These are phyloP conservation scores for Rosa persica DNA, from an alignment of 306 rosid species.

Conservation along the genomic window DNA sequence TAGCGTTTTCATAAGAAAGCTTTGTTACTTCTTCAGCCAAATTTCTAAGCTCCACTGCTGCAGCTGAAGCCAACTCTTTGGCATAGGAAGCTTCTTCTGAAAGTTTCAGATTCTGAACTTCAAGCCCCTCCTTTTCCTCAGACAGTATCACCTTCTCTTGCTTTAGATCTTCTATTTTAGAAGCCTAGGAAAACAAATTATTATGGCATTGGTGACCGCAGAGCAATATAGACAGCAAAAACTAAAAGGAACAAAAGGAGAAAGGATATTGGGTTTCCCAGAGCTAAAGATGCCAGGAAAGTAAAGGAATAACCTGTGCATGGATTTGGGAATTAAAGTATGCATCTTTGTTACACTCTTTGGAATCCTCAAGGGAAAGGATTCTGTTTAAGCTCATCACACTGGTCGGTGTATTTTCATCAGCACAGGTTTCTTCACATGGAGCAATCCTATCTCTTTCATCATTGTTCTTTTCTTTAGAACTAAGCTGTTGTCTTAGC, in stretches of 20 bases:
- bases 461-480: constrained; percentile 39
- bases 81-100: constrained; percentile 89
- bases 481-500: constrained; percentile 53
- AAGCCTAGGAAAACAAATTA: constrained; percentile 45
- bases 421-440: constrained; percentile 39
- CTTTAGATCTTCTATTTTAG: constrained; percentile 73
- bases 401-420: constrained; percentile 45
- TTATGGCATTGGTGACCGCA: constrained; percentile 3
- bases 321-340: constrained; percentile 46
- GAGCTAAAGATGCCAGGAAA: constrained; percentile 17
- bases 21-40: constrained; percentile 87
- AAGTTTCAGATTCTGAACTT: constrained; percentile 67
- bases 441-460: constrained; percentile 29
- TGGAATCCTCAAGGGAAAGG: constrained; percentile 45
- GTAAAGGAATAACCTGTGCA: constrained; percentile 51
- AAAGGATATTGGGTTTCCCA: constrained; percentile 18
- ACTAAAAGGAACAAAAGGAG: constrained; percentile 2
- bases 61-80: constrained; percentile 86
- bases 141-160: constrained; percentile 66
- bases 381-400: constrained; percentile 55
- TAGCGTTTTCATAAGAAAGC: constrained; percentile 71
- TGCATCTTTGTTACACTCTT: constrained; percentile 39
- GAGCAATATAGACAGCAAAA: constrained; percentile 9
- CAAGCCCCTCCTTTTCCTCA: constrained; percentile 77
- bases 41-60: constrained; percentile 78